Base-by-base conservation (phyloP, 108 stramenopile genomes). In the Discostella pseudostelligera region DNA sequence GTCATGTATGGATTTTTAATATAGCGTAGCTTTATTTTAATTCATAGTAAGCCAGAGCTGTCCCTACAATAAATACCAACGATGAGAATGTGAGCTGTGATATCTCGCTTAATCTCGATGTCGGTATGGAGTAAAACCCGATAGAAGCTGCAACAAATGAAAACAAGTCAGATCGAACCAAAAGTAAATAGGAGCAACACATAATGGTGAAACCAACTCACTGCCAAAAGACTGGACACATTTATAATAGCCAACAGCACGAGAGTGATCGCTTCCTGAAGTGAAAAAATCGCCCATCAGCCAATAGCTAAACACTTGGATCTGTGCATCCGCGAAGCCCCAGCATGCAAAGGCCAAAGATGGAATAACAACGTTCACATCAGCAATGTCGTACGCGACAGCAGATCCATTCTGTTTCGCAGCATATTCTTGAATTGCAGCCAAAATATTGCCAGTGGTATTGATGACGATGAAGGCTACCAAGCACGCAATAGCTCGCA, bases 241-340 rank as follows among this genome's bases (percentile, higher is more conserved):
- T 29, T 83, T 83, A 53, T 74, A 83, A 49, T 63, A 78, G 1
- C 72, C 79, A 12, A 83, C 72, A 0, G 80, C 76, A n/a, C 83
- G 39, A 17, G 67, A 49, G 55, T 74, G 72, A 42, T 83, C 72
- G 36, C 47, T 46, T 13, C 72, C 81, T 28, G 36, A 45, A 9
- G 19, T 56, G 49, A 69, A 81, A 11, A 78, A 74, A 12, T 56
- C 44, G 4, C 83, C 81, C 24, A 84, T 79, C 29, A 84, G 61
- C 83, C 83, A 84, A 60, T 79, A 81, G 53, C 57, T 65, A 55
- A 81, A 84, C 0, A 79, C 74, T 40, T 81, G 76, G 24, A 84
- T 79, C 51, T 76, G 78, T 12, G 78, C 70, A 59, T 84, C 83
- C 20, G 77, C 68, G 62, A 81, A 79, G 2, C 83, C 83, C 83